phyloP scores from a whole-genome alignment of 75 land plant species.

The Pinus albicaulis region DNA sequence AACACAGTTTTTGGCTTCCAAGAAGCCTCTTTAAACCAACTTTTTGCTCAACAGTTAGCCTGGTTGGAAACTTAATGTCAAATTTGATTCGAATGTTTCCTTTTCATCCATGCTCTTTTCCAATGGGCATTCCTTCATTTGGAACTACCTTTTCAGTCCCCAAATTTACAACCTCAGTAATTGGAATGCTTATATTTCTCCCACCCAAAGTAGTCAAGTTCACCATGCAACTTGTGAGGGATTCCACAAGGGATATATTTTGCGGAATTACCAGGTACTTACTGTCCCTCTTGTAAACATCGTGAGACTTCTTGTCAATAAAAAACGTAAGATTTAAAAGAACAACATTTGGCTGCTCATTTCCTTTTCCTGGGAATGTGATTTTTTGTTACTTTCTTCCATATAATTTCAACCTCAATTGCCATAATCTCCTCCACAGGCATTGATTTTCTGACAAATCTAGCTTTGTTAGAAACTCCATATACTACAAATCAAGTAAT shows the following conservation, averaged over 20 bases:
- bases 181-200: constrained; percentile 36
- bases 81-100: constrained; percentile 61
- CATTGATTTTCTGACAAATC: constrained; percentile 51
- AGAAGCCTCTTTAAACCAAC: constrained; percentile 35
- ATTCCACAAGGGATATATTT: constrained; percentile 48
- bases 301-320: constrained; percentile 68
- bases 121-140: constrained; percentile 66
- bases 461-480: background rate
- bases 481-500: background rate
- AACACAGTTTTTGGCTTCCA: background rate
- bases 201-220: constrained; percentile 57
- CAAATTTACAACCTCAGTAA: constrained; percentile 36
- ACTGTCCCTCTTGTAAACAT: constrained; percentile 56
- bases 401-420: constrained; percentile 65
- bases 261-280: constrained; percentile 48
- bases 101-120: constrained; percentile 53
- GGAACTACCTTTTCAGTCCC: constrained; percentile 56
- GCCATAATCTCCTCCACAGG: constrained; percentile 71
- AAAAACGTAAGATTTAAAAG: constrained; percentile 62
- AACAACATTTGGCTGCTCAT: constrained; percentile 57
- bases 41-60: constrained; percentile 54
- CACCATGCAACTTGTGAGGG: constrained; percentile 51
- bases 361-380: constrained; percentile 74
- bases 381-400: constrained; percentile 88
- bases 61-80: constrained; percentile 53